Conservation (phyloP, 2,329 filamentous ascomycete genomes). For the Ascochyta fabae region DNA sequence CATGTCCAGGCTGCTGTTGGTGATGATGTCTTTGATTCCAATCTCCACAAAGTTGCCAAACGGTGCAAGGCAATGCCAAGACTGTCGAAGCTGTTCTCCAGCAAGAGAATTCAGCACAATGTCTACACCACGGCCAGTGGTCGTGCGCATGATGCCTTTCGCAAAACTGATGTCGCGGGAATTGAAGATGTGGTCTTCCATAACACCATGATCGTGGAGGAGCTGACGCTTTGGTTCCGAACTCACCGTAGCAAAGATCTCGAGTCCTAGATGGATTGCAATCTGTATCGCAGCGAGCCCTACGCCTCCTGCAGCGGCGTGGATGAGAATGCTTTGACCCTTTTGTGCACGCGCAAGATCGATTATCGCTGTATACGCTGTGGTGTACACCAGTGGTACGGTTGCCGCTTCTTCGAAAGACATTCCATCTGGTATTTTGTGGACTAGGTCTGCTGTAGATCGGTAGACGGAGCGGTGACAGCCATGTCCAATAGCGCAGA, state of each 20-base stretch:
- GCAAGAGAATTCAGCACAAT: constrained; percentile 35
- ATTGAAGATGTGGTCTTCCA: constrained; percentile 21
- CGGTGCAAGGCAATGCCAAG: constrained; percentile 54
- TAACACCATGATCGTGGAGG: constrained; percentile 9
- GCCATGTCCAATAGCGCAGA: too few species aligned
- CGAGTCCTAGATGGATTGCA: background rate
- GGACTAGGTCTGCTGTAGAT: background rate
- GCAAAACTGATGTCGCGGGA: constrained; percentile 32
- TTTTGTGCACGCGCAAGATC: constrained; percentile 16
- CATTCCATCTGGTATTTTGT: constrained; percentile 12
- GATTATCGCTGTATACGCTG: constrained; percentile 22
- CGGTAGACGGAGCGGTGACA: too few species aligned
- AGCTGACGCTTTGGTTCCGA: background rate
- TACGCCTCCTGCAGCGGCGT: constrained; percentile 24
- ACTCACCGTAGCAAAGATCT: background rate
- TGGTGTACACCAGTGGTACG: constrained; percentile 22
- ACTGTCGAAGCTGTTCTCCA: constrained; percentile 41
- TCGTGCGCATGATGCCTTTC: constrained; percentile 12
- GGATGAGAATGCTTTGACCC: constrained; percentile 39
- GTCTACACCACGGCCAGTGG: constrained; percentile 37
- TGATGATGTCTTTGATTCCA: constrained; percentile 2
- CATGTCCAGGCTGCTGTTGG: constrained; percentile 23
- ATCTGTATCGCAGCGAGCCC: constrained; percentile 12
- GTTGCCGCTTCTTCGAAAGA: constrained; percentile 25
- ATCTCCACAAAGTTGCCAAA: constrained; percentile 31